Conservation (phyloP, 768 basidiomycete species). For the Naematelia aurantialba region DNA sequence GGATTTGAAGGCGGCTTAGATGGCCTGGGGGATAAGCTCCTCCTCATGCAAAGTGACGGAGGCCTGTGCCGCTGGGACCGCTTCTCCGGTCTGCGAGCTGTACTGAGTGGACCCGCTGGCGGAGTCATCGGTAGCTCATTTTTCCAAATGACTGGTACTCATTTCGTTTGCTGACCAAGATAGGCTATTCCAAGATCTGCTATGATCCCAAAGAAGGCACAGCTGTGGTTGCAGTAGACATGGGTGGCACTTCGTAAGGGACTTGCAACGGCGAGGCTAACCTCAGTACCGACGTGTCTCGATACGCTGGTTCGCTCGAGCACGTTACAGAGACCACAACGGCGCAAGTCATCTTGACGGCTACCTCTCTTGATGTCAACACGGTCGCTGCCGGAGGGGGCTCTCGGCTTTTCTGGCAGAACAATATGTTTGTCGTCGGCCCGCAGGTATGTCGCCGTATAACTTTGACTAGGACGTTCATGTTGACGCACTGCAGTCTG, state of each 20-base stretch:
- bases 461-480: slow-evolving; percentile 85
- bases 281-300: slow-evolving; percentile 76
- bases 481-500: slow-evolving; percentile 77
- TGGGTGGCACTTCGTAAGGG: slow-evolving; percentile 64
- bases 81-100: slow-evolving; percentile 84
- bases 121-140: slow-evolving; percentile 90
- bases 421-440: slow-evolving; percentile 82
- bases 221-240: slow-evolving; percentile 79
- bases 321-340: slow-evolving; percentile 71
- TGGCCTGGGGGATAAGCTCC: slow-evolving; percentile 57
- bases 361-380: slow-evolving; percentile 90
- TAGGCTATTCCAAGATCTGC: neutral
- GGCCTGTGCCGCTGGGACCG: slow-evolving; percentile 56
- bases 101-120: slow-evolving; percentile 80
- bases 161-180: neutral
- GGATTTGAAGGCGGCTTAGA: slow-evolving; percentile 72
- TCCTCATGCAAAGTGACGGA: slow-evolving; percentile 91
- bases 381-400: slow-evolving; percentile 85
- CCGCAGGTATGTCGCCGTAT: slow-evolving; percentile 72
- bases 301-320: slow-evolving; percentile 72
- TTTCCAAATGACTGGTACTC: no score
- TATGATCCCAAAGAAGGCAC: slow-evolving; percentile 73
- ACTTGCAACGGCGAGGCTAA: slow-evolving; percentile 57
- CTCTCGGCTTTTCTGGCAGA: slow-evolving; percentile 78
- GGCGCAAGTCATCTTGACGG: slow-evolving; percentile 86